A percentile compares a stretch with the other conserved stretches of the same genome.
phyloP scores from a whole-genome alignment of 768 basidiomycete species.

The Suillus weaverae region DNA sequence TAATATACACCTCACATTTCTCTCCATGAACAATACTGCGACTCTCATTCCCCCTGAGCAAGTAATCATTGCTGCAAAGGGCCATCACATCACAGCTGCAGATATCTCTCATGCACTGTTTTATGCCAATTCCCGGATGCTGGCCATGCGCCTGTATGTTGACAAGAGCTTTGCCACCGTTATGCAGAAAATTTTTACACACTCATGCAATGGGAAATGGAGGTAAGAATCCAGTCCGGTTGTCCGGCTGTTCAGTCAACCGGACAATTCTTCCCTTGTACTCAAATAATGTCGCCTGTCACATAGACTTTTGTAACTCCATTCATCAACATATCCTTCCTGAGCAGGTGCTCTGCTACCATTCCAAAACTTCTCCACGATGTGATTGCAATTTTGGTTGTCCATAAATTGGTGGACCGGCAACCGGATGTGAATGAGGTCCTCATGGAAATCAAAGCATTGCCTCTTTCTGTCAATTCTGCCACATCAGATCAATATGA shows the following conservation, averaged over 20 bases:
- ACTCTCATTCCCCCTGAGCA: too few relatives aligned
- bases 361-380: neutral
- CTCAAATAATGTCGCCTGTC: too few relatives aligned
- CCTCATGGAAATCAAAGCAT: too few relatives aligned
- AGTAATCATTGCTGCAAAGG: too few relatives aligned
- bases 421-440: neutral
- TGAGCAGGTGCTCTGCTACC: neutral
- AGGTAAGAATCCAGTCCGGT: too few relatives aligned
- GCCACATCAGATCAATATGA: neutral
- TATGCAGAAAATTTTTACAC: neutral
- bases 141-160: neutral
- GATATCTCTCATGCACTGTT: neutral
- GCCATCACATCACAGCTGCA: neutral
- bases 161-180: neutral
- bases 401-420: neutral
- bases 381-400: neutral
- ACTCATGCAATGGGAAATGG: neutral
- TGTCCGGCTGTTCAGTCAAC: too few relatives aligned
- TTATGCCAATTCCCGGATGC: neutral
- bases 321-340: neutral
- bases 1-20: too few relatives aligned
- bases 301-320: neutral
- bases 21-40: too few relatives aligned
- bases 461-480: neutral
- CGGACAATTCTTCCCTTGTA: too few relatives aligned